These are phyloP conservation scores for Aureobasidium sp. DNA, from an alignment of 2,329 filamentous ascomycete species.

Conservation along the genomic window DNA sequence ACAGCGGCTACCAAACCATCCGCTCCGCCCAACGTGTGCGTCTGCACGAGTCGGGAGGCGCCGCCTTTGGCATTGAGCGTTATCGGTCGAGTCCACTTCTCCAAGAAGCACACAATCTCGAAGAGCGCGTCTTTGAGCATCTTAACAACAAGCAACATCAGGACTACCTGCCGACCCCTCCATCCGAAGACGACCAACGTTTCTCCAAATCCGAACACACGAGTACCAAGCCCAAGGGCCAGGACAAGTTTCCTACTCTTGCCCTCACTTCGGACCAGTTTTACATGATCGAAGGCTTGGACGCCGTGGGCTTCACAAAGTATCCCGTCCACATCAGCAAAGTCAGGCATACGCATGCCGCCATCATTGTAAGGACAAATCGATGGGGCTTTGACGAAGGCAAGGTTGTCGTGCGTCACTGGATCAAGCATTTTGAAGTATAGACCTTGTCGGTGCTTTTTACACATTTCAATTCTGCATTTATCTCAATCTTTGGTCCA, in stretches of 20 bases:
- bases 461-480: no score
- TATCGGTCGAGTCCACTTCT: slow-evolving; percentile 72
- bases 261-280: slow-evolving; percentile 77
- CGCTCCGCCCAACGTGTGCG: slow-evolving; percentile 68
- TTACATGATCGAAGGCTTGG: slow-evolving; percentile 70
- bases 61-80: slow-evolving; percentile 58
- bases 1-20: slow-evolving; percentile 68
- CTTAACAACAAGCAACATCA: slow-evolving; percentile 56
- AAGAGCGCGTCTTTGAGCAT: slow-evolving; percentile 72
- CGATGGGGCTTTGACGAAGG: slow-evolving; percentile 68
- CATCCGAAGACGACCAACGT: slow-evolving; percentile 23
- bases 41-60: slow-evolving; percentile 58
- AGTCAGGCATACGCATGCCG: slow-evolving; percentile 74
- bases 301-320: slow-evolving; percentile 54
- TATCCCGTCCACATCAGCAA: slow-evolving; percentile 68
- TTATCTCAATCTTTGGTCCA: no score
- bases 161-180: slow-evolving; percentile 58
- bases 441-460: slow-evolving; percentile 27
- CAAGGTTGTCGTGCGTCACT: slow-evolving; percentile 70
- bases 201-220: background rate
- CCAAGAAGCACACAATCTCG: slow-evolving; percentile 65
- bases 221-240: slow-evolving; percentile 4
- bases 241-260: slow-evolving; percentile 52
- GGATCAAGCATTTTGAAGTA: slow-evolving; percentile 65
- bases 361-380: slow-evolving; percentile 73